A percentile compares a stretch with the other conserved stretches of the same genome.
Conservation (phyloP, 352 stramenopile species). For the Phytophthora sp. region DNA sequence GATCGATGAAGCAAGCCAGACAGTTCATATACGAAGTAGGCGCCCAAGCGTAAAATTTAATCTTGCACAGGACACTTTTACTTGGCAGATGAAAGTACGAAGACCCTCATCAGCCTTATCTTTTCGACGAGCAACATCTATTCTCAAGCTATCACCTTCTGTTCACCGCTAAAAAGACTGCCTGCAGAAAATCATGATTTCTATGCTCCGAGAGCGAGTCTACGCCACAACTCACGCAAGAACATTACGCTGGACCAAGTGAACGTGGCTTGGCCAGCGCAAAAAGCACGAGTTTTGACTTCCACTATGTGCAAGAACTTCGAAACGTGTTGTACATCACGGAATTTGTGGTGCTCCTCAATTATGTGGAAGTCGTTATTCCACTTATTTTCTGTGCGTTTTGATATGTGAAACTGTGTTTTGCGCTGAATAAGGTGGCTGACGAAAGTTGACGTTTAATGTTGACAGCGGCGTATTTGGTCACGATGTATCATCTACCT, state of each 20-base stretch:
- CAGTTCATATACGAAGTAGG: neutral
- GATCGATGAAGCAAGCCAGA: neutral
- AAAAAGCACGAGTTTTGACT: neutral
- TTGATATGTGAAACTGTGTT: neutral
- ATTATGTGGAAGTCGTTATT: slow-evolving; percentile 1
- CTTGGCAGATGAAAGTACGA: neutral
- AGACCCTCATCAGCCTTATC: neutral
- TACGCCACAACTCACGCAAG: neutral
- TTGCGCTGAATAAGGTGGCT: neutral
- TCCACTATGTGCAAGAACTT: neutral
- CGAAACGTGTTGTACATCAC: slow-evolving; percentile 6
- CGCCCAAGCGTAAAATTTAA: neutral
- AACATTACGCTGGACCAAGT: neutral
- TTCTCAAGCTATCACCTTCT: neutral
- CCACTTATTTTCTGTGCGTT: slow-evolving; percentile 1
- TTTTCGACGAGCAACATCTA: neutral
- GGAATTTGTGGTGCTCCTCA: slow-evolving; percentile 1
- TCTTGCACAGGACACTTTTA: neutral
- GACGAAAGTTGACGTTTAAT: neutral
- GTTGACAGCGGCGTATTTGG: slow-evolving; percentile 4
- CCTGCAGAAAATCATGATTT: too few relatives aligned
- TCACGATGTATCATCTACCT: slow-evolving; percentile 3
- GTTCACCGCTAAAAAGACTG: neutral
- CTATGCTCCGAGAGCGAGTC: too few relatives aligned
- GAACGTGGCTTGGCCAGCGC: neutral